Evolutionary conservation across 1,139 yeast genomes (phyloP), one percentile per base, ranked within the genome.

Genomic region (Hemisphaericaspora xylanilytica): DNA sequence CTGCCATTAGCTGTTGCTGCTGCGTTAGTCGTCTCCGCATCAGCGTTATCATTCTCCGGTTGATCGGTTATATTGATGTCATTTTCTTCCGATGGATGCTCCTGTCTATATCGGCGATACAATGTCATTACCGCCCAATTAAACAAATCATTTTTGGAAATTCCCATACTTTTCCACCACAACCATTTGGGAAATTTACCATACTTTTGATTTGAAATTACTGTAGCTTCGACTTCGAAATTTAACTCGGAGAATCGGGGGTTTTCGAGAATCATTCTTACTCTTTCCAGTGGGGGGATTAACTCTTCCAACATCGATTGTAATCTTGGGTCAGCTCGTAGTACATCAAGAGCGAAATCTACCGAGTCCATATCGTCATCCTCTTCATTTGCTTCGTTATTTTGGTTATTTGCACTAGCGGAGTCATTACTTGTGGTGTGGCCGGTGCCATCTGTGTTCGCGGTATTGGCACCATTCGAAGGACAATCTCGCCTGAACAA

Each of bases 121-220:
- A 65, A 53, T 28, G 56, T 52, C 33, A 78, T 55, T 14, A 79
- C 79, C 15, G 75, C 78, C 65, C 78, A 74, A 54, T 78, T 66
- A 50, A 67, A 71, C 37, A 81, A 50, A 47, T 80, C 78, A 2
- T 52, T 46, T 39, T 55, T 66, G 2, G 67, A 48, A 30, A 81
- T 67, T 1, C 85, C 84, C 81, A 80, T 75, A 3, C 75, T 15
- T 33, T 53, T 56, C 83, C 85, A 80, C 56, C 75, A 73, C 0
- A 73, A 13, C n/a, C 57, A 50, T 50, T 63, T 64, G 41, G 61
- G 55, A 38, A 72, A 49, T 11, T 53, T 51, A 16, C 66, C 57
- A 44, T 62, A 67, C 52, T 65, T 74, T 26, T 44, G 41, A 8
- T 59, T 53, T 2, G 80, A 67, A 4, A 57, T 46, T 31, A 58